Evolutionary conservation across 192 early-diverging fungal genomes (phyloP).

Genomic region (Backusella australiensis): DNA sequence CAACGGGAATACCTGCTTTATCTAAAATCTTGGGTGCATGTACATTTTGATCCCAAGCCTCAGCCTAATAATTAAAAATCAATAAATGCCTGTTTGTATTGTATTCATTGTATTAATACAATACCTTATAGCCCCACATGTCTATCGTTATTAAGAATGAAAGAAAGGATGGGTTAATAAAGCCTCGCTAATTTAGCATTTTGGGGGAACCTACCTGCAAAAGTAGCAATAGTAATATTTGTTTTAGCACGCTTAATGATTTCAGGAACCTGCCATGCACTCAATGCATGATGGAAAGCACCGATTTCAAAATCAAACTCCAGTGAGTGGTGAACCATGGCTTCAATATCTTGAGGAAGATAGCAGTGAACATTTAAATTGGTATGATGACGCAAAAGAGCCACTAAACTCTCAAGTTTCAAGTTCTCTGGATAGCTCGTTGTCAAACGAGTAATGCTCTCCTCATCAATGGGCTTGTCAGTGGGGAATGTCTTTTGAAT

Average conservation of each 20-base stretch:
- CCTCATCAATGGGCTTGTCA: slow-evolving; percentile 21
- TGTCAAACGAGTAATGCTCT: slow-evolving; percentile 15
- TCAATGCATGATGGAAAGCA: slow-evolving; percentile 63
- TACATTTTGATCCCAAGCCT: slow-evolving; percentile 55
- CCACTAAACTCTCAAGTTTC: slow-evolving; percentile 49
- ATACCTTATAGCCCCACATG: slow-evolving; percentile 46
- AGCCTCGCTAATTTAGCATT: background rate
- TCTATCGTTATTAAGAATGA: slow-evolving; percentile 14
- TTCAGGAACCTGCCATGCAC: slow-evolving; percentile 53
- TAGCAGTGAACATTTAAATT: slow-evolving; percentile 58
- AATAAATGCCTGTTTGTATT: background rate
- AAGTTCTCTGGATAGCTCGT: slow-evolving; percentile 48
- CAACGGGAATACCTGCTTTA: slow-evolving; percentile 59
- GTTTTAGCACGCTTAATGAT: slow-evolving; percentile 45
- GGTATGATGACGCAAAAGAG: slow-evolving; percentile 53
- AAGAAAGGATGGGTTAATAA: background rate
- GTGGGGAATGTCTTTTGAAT: slow-evolving; percentile 20
- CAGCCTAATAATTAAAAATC: slow-evolving; percentile 38
- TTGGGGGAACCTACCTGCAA: slow-evolving; percentile 29
- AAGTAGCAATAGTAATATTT: slow-evolving; percentile 58
- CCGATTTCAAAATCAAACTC: slow-evolving; percentile 61
- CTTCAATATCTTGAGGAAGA: slow-evolving; percentile 55
- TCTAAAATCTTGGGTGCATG: slow-evolving; percentile 49
- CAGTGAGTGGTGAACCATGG: slow-evolving; percentile 50
- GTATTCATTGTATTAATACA: background rate